These are phyloP conservation scores for Amaranthus cruentus DNA, from an alignment of 148 eudicot species.

Conservation along the genomic window DNA sequence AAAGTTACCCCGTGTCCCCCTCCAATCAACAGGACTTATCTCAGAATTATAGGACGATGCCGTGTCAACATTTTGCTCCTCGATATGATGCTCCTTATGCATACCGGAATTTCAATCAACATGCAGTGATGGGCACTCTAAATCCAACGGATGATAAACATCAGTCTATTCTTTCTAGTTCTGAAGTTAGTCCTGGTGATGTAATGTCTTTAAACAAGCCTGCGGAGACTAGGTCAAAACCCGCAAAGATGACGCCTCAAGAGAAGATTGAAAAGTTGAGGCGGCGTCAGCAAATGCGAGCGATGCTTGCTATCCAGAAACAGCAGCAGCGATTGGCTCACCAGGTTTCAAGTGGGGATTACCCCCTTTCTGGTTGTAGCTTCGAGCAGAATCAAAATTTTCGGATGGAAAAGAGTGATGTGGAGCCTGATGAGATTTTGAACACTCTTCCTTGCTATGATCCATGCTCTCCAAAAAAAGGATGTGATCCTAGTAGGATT, in stretches of 20 bases:
- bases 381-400: slow-evolving; percentile 20
- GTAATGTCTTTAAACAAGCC: slow-evolving; percentile 30
- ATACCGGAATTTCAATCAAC: slow-evolving; percentile 35
- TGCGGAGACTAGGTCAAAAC: slow-evolving; percentile 21
- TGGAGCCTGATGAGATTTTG: slow-evolving; percentile 32
- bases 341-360: slow-evolving; percentile 28
- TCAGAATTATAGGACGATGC: slow-evolving; percentile 29
- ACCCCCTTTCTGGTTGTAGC: slow-evolving; percentile 22
- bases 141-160: slow-evolving; percentile 31
- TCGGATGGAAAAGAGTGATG: slow-evolving; percentile 32
- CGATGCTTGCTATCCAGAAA: slow-evolving; percentile 74
- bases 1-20: slow-evolving; percentile 24
- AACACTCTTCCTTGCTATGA: slow-evolving; percentile 33
- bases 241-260: slow-evolving; percentile 63
- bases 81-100: slow-evolving; percentile 28
- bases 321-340: slow-evolving; percentile 60
- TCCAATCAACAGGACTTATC: slow-evolving; percentile 31
- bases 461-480: slow-evolving; percentile 38
- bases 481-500: slow-evolving; percentile 31
- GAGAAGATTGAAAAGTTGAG: slow-evolving; percentile 87
- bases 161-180: slow-evolving; percentile 29
- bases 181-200: slow-evolving; percentile 31
- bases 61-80: slow-evolving; percentile 30
- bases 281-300: slow-evolving; percentile 74
- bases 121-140: slow-evolving; percentile 25